Base-by-base conservation (phyloP, 345 rosid species). In the Euphorbia tirucalli region DNA sequence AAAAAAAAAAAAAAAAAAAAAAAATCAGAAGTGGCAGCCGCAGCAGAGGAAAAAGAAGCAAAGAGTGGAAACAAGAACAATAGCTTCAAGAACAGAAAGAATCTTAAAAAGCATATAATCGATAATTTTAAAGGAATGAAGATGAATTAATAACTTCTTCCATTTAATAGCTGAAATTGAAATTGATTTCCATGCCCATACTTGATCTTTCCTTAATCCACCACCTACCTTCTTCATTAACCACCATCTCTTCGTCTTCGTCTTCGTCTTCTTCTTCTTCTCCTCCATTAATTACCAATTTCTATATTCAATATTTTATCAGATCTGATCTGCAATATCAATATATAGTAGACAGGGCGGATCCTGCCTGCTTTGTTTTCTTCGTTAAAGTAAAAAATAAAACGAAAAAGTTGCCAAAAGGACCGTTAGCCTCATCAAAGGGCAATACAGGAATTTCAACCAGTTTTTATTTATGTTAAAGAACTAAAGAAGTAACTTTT, bases 41-140 rank as follows among this genome's bases (percentile, higher is more conserved):
- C 89, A 87, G 73, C 89, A 89, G 65, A 89, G 84, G 75, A 82
- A 83, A 85, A 89, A 91, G 91, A 89, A 89, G 55, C 92, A 87
- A 61, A 89, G 83, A n/a, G 87, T 83, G 13, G 90, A 87, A 71
- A 87, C 83, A 41, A 89, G 82, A 67, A 89, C 89, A 14, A 87
- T 5, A 67, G 81, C 89, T 80, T 91, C 97, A 0, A 83, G 86
- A 43, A 82, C 87, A 21, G 83, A 89, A 71, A 86, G 67, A 35
- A 89, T 70, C 61, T 77, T 85, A 85, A 81, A 91, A 39, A 86
- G 71, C 10, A 87, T 68, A 18, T 75, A 77, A 68, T 89, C 97
- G 6, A 89, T 65, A 11, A 74, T 57, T 27, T 66, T 58, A 49
- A 72, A 4, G 18, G 31, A 67, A 49, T 49, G 61, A n/a, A n/a